Evolutionary conservation across 345 rosid genomes (phyloP).

Genomic region (Durio zibethinus): DNA sequence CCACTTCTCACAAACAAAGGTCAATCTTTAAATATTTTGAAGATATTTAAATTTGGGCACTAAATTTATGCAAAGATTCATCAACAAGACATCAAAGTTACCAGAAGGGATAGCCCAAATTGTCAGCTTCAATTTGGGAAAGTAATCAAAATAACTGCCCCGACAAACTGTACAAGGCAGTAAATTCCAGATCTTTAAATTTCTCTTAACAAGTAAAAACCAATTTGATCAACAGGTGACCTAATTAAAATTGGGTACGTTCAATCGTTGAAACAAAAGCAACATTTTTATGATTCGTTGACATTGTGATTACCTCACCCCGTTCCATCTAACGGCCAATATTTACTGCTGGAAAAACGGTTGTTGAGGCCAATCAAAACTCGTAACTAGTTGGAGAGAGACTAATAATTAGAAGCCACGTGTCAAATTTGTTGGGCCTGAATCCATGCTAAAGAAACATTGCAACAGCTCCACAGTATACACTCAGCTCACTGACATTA

Average conservation of each 20-base stretch:
- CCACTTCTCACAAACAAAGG: no score
- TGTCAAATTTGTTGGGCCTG: background rate
- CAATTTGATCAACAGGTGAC: background rate
- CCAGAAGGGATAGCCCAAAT: background rate
- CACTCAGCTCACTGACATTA: background rate
- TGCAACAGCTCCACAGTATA: no score
- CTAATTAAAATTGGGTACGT: background rate
- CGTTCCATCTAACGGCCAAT: background rate
- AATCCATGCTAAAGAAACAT: background rate
- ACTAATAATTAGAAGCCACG: background rate
- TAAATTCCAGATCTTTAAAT: background rate
- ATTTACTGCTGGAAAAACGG: background rate
- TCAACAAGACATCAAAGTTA: no score
- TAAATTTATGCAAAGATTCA: no score
- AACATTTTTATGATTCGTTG: background rate
- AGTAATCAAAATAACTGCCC: background rate
- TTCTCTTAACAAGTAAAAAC: background rate
- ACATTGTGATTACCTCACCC: background rate
- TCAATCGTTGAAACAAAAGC: background rate
- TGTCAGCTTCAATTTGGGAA: background rate
- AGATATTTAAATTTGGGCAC: background rate
- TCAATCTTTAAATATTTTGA: no score
- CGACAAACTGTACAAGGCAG: background rate
- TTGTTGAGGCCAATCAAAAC: slow-evolving; percentile 10
- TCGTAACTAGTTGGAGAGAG: background rate